Base-by-base conservation (phyloP, 805 yeast genomes). In the Starmerella floris region DNA sequence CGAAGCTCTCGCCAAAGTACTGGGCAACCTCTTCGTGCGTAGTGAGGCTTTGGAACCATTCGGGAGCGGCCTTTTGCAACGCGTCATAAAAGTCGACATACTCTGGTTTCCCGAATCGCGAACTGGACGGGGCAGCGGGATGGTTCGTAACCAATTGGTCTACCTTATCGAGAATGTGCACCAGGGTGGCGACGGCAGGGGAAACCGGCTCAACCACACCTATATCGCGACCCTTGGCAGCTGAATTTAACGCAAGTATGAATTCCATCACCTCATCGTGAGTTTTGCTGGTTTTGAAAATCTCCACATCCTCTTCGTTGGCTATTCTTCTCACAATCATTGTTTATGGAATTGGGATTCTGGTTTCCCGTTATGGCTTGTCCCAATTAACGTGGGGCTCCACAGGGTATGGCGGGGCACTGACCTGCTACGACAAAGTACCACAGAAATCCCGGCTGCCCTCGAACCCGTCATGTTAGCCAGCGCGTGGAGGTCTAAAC, bases 81-180 rank as follows among this genome's bases (percentile, higher is more conserved):
- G 73, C 77, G 56, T 84, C 91, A 58, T 79, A 84, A 55, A 87
- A 83, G 43, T 76, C 85, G 35, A 79, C 66, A 60, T 88, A 91
- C 59, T 91, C 97, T 9, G 76, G 67, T 57, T 91, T 91, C 5
- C 98, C 98, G 59, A 91, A 91, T 44, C 98, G 67, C 8, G 94
- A 78, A 2, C 69, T 67, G 40, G 81, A 83, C 33, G 72, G 63
- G 0, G 65, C 59, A 0, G 93, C 85, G 0, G 96, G 95, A 57
- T 78, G 73, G 2, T 55, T 49, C 1, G 66, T 67, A 1, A 80
- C 68, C 0, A 74, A 56, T 0, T 28, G 44, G 2, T 61, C 59
- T 1, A 85, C 70, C 1, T 62, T 54, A 10, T 67, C 68, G 15
- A 88, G 58, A 0, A 75, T 39, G 0, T 41, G 46, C 21, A 70